Evolutionary conservation across 2,329 filamentous ascomycete species (phyloP), one percentile per base, ranked within the genome.

Genomic region (Didymella glomerata): DNA sequence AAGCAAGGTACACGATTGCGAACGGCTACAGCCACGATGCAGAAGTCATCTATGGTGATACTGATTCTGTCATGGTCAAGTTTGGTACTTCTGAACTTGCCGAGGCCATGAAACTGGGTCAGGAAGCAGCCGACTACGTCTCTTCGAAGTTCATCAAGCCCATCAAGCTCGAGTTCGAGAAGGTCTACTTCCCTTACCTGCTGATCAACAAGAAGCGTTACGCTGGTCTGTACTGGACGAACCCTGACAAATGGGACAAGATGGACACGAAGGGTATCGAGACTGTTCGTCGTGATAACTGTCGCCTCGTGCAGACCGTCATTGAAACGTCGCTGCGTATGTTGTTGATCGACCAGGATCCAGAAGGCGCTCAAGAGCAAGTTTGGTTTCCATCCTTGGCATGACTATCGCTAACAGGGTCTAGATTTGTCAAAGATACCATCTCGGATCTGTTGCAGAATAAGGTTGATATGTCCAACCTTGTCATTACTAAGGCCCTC

Each of bases 191-290:
- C 76, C 95, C 95, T 0, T 99, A 99, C 75, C 84, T 99, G 32
- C 85, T 99, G 50, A 99, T 99, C 87, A 99, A 99, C 87, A 99
- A 99, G 84, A 99, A 99, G 83, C 90, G 95, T 64, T 99, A 99
- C 72, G 95, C 95, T 9, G 95, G 95, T n/a, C 80, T 99, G 30
- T 98, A 92, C 80, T 99, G 93, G 93, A 99, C 95, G 5, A 95
- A 90, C 66, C 87, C 94, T 0, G 86, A 94, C 41, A 97, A 97
- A 78, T 95, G 90, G 77, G 96, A 99, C 85, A 99, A 98, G 83
- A 99, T 99, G 96, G 95, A 99, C 78, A 98, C 92, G 60, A 99
- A 99, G 78, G 95, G 95, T 84, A 98, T 99, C 67, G 95, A 99
- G 79, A 99, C 95, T 3, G 96, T 99, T 46, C 90, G 95, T 67